Evolutionary conservation across 352 stramenopile genomes (phyloP), one percentile per base, ranked within the genome.

Genomic region (Pythium grandisporangium): DNA sequence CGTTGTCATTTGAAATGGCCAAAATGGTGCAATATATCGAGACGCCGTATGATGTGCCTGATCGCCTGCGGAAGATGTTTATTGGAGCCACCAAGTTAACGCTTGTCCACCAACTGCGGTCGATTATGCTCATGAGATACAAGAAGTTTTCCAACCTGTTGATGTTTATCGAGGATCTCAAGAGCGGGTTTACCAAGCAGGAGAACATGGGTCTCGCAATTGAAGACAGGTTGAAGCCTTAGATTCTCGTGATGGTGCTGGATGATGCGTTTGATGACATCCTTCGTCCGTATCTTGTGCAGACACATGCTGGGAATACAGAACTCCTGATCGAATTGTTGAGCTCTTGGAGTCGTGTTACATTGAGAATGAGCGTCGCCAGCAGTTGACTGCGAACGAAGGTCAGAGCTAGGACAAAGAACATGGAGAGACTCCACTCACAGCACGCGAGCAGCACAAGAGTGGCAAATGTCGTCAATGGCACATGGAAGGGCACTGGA

Each of bases 201-300:
- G 37, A 44, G 23, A 42, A 49, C 42, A 49, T 49, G 42, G 42
- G 42, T 2, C 21, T 49, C 6, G 13, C 32, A 11, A 16, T 49
- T 8, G 8, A 32, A 13, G 34, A 41, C 6, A 26, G 21, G 23
- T 8, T 49, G 21, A 41, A 42, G 23, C 42, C 42, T 8, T 49
- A 49, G 6, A 23, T 49, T 8, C 34, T 49, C 20, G 33, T 49
- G 22, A 49, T 49, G 42, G 30, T 42, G 23, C 19, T 49, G 11
- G 25, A 49, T 29, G 42, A 42, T 14, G 16, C 42, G 7, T 49
- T 36, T 27, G 42, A 49, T 7, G 23, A 49, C 34, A 14, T 42
- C 1, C 12, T 42, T 3, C 42, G 33, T 10, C 42, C 42, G 22
- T 49, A 42, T 32, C 19, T 49, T 0, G 42, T 42, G 23, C 30